phyloP scores from a whole-genome alignment of 2,329 filamentous ascomycete species.

The Coniella vitis region DNA sequence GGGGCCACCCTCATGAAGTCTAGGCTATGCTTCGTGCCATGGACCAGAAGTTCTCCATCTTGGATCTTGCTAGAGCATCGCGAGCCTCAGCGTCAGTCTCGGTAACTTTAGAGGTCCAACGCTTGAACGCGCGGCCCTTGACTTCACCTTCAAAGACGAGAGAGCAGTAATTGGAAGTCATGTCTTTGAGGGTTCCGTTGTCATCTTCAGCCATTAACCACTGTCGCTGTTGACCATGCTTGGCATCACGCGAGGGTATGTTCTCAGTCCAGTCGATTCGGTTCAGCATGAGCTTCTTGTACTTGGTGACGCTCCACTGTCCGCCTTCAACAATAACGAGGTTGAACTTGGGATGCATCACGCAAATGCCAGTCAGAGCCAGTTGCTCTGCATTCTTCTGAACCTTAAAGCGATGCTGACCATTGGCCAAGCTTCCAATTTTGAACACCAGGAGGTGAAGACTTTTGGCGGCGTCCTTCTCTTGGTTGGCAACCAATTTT shows the following conservation, averaged over 20 bases:
- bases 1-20: no score
- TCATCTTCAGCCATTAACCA: constrained; percentile 81
- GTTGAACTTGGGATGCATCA: constrained; percentile 85
- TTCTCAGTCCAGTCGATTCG: constrained; percentile 96
- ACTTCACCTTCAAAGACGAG: constrained; percentile 89
- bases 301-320: constrained; percentile 71
- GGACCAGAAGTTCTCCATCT: constrained; percentile 95
- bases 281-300: constrained; percentile 88
- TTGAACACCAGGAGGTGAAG: constrained; percentile 84
- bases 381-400: constrained; percentile 87
- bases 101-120: constrained; percentile 85
- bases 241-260: constrained; percentile 57
- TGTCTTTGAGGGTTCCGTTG: constrained; percentile 69
- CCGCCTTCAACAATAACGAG: constrained; percentile 91
- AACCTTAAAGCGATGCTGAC: constrained; percentile 89
- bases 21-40: constrained; percentile 60
- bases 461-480: constrained; percentile 80
- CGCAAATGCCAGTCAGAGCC: constrained; percentile 78
- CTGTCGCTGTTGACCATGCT: constrained; percentile 55
- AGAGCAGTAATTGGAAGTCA: constrained; percentile 73
- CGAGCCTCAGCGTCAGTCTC: constrained; percentile 87
- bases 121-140: constrained; percentile 72
- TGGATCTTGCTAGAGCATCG: constrained; percentile 69
- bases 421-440: constrained; percentile 82
- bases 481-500: constrained; percentile 76